A percentile compares a stretch with the other conserved stretches of the same genome.
Evolutionary conservation across 495 filamentous ascomycete genomes (phyloP).

Genomic region (Aspergillus hancockii): DNA sequence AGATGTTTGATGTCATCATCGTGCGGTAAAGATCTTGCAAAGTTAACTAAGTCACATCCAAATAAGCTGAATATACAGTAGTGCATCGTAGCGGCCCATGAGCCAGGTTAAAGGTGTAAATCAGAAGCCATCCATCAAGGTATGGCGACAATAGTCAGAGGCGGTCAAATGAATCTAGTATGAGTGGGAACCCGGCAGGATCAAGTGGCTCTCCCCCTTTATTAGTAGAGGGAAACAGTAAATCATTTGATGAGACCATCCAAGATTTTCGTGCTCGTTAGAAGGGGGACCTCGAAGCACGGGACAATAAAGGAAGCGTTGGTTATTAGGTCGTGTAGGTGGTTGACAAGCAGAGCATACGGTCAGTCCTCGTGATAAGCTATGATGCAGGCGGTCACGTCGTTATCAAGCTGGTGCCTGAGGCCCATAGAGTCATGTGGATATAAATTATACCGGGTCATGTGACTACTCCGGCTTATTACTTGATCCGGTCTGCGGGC

Average conservation of each 20-base stretch:
- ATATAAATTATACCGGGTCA: too few relatives aligned
- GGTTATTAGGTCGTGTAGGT: slow-evolving; percentile 8
- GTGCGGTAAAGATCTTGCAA: slow-evolving; percentile 19
- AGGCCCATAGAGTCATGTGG: not conserved
- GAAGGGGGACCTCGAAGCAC: not conserved
- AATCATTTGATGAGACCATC: not conserved
- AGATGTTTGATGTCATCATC: slow-evolving; percentile 76
- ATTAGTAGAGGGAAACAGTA: not conserved
- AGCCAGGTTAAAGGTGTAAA: slow-evolving; percentile 14
- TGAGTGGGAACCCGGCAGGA: not conserved
- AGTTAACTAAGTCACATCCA: slow-evolving; percentile 14
- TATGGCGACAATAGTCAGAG: not conserved
- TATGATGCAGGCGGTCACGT: slow-evolving; percentile 30
- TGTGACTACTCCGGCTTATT: slow-evolving; percentile 1
- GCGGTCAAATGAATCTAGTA: not conserved
- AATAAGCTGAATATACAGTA: slow-evolving; percentile 14
- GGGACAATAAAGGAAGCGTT: not conserved
- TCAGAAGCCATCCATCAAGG: slow-evolving; percentile 21
- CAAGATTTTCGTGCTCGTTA: not conserved
- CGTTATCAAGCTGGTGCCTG: slow-evolving; percentile 1
- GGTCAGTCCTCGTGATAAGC: slow-evolving; percentile 24
- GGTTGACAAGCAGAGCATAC: slow-evolving; percentile 16
- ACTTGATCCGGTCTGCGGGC: not conserved
- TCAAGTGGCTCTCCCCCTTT: not conserved
- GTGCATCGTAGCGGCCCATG: slow-evolving; percentile 21